A percentile compares a stretch with the other conserved stretches of the same genome.
These are phyloP conservation scores for Wallacemonas sp. DNA, from an alignment of 208 protist species.

Conservation along the genomic window DNA sequence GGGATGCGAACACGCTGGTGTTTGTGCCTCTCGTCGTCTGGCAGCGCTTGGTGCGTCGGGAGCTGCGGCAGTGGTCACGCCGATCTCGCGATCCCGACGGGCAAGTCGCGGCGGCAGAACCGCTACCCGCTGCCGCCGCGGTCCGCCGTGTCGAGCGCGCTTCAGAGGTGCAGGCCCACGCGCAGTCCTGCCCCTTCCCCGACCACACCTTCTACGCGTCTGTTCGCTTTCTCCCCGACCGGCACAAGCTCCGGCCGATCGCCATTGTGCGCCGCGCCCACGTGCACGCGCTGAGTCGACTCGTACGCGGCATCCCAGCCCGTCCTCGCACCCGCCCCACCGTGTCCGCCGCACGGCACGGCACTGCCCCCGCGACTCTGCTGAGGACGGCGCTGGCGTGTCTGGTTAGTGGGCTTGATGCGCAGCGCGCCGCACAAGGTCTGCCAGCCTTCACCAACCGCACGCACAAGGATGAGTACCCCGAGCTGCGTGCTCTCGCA, in stretches of 20 bases:
- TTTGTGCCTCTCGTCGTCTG: conserved; percentile 62
- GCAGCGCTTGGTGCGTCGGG: conserved; percentile 40
- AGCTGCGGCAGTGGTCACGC: conserved; percentile 30
- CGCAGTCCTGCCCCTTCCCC: not conserved
- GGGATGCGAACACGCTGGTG: conserved; percentile 41
- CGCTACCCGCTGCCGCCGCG: too few relatives aligned
- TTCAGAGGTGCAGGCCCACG: not conserved
- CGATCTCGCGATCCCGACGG: not conserved
- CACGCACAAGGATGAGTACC: conserved; percentile 62
- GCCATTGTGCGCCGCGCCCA: conserved; percentile 41
- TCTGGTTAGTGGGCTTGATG: conserved; percentile 49
- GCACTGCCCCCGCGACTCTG: too few relatives aligned
- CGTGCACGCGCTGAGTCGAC: conserved; percentile 19
- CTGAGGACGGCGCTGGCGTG: conserved; percentile 53
- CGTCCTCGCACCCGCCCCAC: not conserved
- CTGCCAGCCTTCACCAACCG: conserved; percentile 37
- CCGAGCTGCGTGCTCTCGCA: conserved; percentile 65
- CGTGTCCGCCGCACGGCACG: too few relatives aligned
- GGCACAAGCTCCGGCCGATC: conserved; percentile 74
- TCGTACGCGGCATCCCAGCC: conserved; percentile 25
- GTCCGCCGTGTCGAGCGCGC: not conserved
- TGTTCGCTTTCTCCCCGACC: conserved; percentile 58
- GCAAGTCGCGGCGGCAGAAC: too few relatives aligned
- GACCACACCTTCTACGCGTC: conserved; percentile 43
- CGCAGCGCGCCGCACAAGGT: conserved; percentile 28